Evolutionary conservation across 306 rosid species (phyloP), one percentile per base, ranked within the genome.

Genomic region (Vigna unguiculata): DNA sequence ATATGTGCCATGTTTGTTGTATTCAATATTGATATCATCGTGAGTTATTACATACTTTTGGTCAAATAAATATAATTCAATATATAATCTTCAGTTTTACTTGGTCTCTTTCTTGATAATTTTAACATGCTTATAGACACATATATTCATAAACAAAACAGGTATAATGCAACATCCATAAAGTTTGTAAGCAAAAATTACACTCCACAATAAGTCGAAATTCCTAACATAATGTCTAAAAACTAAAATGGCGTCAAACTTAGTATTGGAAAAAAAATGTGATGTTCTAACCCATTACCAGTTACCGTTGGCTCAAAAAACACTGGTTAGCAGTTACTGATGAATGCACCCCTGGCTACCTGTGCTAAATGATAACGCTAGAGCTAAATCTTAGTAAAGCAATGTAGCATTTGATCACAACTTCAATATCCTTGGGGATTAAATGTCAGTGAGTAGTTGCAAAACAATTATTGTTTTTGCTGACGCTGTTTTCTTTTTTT

Each of bases 301-400:
- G 16, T 17, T 25, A 28, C 22, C 11, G 21, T 59, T 17, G 40
- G 17, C 45, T 41, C 3, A 43, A 45, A 73, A 60, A 9, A 19
- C 60, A 61, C 8, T 25, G 11, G 14, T 47, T 22, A 65, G 30
- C 63, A 22, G 8, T 65, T 22, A 36, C 66, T 0, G 30, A 17
- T 8, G 48, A 47, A 77, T 41, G 58, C 57, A 65, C 48, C 68
- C 58, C 67, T 16, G n/a, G 46, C 74, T 40, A 16, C 74, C 15
- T 16, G 16, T n/a, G 62, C 51, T 61, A 61, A 43, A 48, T 5
- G 21, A 74, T 60, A 49, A 52, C n/a, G 36, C 80, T 19, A 76
- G 43, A 65, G 55, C 55, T 63, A 65, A 6, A 45, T 7, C 40
- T 36, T 63, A 36, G 47, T 17, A 38, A 38, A 63, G 16, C 30